Conservation (phyloP, 768 basidiomycete species). For the Hysterangium stoloniferum region DNA sequence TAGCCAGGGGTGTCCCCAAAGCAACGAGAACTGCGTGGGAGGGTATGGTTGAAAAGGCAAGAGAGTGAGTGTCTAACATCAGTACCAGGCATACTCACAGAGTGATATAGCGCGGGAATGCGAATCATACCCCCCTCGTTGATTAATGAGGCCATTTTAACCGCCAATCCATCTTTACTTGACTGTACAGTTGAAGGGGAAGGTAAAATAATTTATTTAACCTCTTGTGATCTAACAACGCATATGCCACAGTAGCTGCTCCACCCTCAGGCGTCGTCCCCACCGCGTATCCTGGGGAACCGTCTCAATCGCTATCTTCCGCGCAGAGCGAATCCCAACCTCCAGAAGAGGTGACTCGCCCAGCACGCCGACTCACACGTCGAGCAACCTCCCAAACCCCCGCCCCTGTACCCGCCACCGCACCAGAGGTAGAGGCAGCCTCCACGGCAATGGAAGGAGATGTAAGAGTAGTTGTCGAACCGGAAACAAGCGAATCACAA, state of each 20-base stretch:
- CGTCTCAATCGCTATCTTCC: no score
- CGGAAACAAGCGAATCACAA: neutral
- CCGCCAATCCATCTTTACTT: slow-evolving; percentile 29
- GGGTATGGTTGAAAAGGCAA: slow-evolving; percentile 42
- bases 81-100: no score
- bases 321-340: slow-evolving; percentile 39
- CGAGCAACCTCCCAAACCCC: slow-evolving; percentile 34
- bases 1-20: slow-evolving; percentile 40
- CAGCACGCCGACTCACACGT: slow-evolving; percentile 25
- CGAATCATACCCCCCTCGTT: slow-evolving; percentile 38
- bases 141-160: slow-evolving; percentile 44
- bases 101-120: slow-evolving; percentile 32
- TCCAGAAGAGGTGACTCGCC: slow-evolving; percentile 39
- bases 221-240: no score
- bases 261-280: no score
- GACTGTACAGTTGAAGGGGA: slow-evolving; percentile 27
- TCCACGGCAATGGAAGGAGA: slow-evolving; percentile 18
- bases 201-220: no score
- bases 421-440: slow-evolving; percentile 15
- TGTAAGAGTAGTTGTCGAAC: no score
- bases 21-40: slow-evolving; percentile 37
- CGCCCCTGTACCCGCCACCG: slow-evolving; percentile 31
- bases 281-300: no score
- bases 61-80: slow-evolving; percentile 37
- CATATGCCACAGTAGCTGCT: no score